Conservation (phyloP, 331 rosid species). For the Acacia pycnantha region DNA sequence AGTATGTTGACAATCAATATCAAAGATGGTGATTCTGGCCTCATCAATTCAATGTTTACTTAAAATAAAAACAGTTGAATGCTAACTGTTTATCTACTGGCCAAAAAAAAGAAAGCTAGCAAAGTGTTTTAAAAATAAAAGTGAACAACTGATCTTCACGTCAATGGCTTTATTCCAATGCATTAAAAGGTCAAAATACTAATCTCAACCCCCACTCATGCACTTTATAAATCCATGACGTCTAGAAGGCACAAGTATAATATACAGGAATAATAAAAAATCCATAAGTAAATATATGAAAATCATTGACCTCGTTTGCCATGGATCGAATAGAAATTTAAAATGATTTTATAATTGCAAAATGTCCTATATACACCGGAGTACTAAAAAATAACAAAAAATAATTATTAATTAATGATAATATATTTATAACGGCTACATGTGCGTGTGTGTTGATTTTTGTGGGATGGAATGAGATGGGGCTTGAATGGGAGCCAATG, state of each 20-base stretch:
- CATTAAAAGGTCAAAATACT: not conserved
- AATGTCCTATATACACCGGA: not conserved
- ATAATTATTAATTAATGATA: not conserved
- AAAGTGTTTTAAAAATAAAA: not conserved
- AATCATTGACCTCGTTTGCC: not conserved
- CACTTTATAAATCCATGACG: not conserved
- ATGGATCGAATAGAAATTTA: not conserved
- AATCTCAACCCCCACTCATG: not conserved
- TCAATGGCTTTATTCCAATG: not conserved
- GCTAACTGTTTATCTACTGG: not conserved
- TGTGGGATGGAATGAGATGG: too few relatives aligned
- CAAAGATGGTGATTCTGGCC: conserved; percentile 11
- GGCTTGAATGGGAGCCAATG: too few relatives aligned
- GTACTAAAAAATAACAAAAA: not conserved
- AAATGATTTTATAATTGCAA: not conserved
- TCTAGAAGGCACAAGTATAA: not conserved
- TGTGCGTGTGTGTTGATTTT: too few relatives aligned
- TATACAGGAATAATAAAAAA: not conserved
- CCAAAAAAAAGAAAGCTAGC: too few relatives aligned
- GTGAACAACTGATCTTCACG: not conserved
- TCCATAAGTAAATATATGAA: not conserved
- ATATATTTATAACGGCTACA: not conserved
- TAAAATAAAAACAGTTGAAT: not conserved
- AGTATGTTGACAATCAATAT: not conserved
- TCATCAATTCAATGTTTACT: conserved; percentile 15